Percentiles rank a stretch among this genome's conserved stretches.
phyloP scores from a whole-genome alignment of 768 basidiomycete genomes.

The Neoboletus subvelutipes region DNA sequence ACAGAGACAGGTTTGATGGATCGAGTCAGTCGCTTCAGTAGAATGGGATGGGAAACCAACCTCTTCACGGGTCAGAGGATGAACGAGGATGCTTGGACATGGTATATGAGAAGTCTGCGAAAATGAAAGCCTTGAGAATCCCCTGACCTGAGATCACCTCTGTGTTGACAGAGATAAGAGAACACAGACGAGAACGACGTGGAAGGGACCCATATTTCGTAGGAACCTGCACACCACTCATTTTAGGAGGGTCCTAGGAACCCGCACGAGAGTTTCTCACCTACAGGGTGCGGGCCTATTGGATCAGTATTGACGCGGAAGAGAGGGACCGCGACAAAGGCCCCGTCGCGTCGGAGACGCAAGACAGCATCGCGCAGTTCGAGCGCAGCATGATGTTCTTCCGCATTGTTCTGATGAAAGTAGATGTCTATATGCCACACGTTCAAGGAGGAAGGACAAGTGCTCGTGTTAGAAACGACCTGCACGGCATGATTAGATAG shows the following conservation, averaged over 20 bases:
- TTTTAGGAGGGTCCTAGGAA: background rate
- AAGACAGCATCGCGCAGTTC: slow-evolving; percentile 71
- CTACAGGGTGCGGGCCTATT: slow-evolving; percentile 74
- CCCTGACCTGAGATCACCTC: slow-evolving; percentile 63
- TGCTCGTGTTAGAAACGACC: background rate
- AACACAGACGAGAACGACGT: slow-evolving; percentile 76
- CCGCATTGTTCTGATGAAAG: slow-evolving; percentile 66
- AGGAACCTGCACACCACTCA: slow-evolving; percentile 53
- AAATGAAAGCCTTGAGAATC: background rate
- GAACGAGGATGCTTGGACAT: slow-evolving; percentile 62
- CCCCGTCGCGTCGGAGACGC: slow-evolving; percentile 67
- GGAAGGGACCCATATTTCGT: slow-evolving; percentile 77
- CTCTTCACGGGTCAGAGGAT: slow-evolving; percentile 71
- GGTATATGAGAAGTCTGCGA: background rate
- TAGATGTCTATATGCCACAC: slow-evolving; percentile 59
- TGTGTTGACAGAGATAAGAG: slow-evolving; percentile 69
- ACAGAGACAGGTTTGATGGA: background rate
- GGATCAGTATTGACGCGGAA: slow-evolving; percentile 68
- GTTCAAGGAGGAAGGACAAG: background rate
- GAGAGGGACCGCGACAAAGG: slow-evolving; percentile 77
- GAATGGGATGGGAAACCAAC: slow-evolving; percentile 37
- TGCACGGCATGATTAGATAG: background rate
- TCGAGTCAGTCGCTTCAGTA: background rate
- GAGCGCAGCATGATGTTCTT: slow-evolving; percentile 63
- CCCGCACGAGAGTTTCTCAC: slow-evolving; percentile 37